These are phyloP conservation scores for Picea engelmannii DNA, from an alignment of 83 land plant genomes.

Conservation along the genomic window DNA sequence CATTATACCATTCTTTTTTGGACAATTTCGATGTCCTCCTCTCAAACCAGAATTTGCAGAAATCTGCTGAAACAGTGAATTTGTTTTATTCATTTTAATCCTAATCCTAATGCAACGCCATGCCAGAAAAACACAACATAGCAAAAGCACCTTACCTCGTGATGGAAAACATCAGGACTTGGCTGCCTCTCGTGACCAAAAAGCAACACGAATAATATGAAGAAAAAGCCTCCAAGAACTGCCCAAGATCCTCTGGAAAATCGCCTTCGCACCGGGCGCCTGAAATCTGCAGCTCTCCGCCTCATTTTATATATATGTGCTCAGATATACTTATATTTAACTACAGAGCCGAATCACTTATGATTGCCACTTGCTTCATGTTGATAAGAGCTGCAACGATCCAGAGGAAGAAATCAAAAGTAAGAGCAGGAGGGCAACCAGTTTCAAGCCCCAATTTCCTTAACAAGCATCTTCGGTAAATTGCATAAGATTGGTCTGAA, in stretches of 20 bases:
- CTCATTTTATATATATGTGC: neutral
- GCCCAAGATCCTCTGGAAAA: constrained; percentile 7
- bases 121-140: neutral
- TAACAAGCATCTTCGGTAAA: neutral
- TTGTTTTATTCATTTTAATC: too few species aligned
- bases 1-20: neutral
- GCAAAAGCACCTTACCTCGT: neutral
- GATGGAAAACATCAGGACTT: too few species aligned
- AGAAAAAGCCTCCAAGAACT: neutral
- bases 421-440: neutral
- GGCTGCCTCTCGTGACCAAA: neutral
- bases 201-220: constrained; percentile 3
- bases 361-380: neutral
- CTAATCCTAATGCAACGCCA: neutral
- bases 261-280: constrained; percentile 12
- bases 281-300: too few species aligned
- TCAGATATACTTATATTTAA: too few species aligned
- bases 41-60: neutral
- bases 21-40: neutral
- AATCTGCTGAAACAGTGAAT: neutral
- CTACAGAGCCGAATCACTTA: neutral
- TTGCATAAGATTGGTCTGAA: neutral
- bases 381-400: neutral
- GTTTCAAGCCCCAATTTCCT: neutral
- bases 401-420: neutral